Conservation (phyloP, 1,284 basidiomycete species). For the Pterulicium gracile region DNA sequence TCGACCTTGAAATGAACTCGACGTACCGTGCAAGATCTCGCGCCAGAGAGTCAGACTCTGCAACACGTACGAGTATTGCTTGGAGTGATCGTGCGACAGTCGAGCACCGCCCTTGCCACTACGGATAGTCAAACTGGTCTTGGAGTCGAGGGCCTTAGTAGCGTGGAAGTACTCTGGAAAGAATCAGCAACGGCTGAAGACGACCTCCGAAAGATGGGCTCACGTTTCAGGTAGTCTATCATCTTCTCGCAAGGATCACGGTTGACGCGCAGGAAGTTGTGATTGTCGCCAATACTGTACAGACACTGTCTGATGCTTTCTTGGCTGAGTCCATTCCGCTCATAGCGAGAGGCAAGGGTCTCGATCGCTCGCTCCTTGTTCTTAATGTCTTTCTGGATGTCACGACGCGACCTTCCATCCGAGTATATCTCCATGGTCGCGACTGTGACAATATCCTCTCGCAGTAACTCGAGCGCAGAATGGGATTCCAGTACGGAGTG, state of each 20-base stretch:
- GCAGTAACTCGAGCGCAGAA: slow-evolving; percentile 53
- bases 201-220: neutral
- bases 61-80: slow-evolving; percentile 72
- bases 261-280: slow-evolving; percentile 71
- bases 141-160: slow-evolving; percentile 47
- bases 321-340: slow-evolving; percentile 41
- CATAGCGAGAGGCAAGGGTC: slow-evolving; percentile 50
- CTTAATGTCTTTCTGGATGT: slow-evolving; percentile 71
- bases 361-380: slow-evolving; percentile 75
- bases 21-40: slow-evolving; percentile 67
- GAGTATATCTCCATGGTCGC: slow-evolving; percentile 74
- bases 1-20: neutral
- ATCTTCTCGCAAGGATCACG: slow-evolving; percentile 76
- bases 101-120: slow-evolving; percentile 68
- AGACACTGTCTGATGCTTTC: slow-evolving; percentile 65
- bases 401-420: slow-evolving; percentile 56
- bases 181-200: neutral
- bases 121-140: slow-evolving; percentile 61
- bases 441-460: slow-evolving; percentile 57
- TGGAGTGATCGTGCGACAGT: slow-evolving; percentile 70
- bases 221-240: slow-evolving; percentile 54
- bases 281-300: slow-evolving; percentile 78
- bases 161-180: slow-evolving; percentile 53
- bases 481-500: slow-evolving; percentile 51
- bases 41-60: slow-evolving; percentile 78